phyloP scores from a whole-genome alignment of 2,329 filamentous ascomycete genomes.

The Proliferodiscus dingleyae region DNA sequence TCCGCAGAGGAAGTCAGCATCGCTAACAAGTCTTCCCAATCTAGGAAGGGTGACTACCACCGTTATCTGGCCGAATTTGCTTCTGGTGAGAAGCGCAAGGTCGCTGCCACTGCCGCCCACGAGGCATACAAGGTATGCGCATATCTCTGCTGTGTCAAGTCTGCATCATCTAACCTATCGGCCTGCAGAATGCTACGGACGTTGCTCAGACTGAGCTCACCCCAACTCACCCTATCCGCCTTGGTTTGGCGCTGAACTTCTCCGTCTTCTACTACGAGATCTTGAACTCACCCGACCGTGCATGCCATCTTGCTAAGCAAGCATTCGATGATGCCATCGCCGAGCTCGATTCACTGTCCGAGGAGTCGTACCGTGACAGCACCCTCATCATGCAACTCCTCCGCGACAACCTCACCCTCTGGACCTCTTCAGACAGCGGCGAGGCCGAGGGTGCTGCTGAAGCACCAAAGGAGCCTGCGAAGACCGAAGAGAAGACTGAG shows the following conservation, averaged over 20 bases:
- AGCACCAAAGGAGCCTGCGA: conserved; percentile 57
- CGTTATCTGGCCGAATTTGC: conserved; percentile 93
- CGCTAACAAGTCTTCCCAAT: conserved; percentile 12
- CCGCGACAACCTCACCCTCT: conserved; percentile 95
- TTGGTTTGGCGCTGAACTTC: conserved; percentile 97
- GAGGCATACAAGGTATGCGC: conserved; percentile 89
- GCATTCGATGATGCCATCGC: conserved; percentile 98
- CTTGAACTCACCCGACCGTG: conserved; percentile 93
- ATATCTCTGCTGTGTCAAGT: conserved; percentile 17
- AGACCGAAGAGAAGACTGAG: conserved; percentile 42
- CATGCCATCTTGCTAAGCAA: conserved; percentile 98
- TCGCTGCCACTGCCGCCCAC: conserved; percentile 78
- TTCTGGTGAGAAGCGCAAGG: conserved; percentile 87
- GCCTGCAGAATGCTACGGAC: conserved; percentile 89
- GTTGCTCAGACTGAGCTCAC: conserved; percentile 97
- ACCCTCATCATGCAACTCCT: conserved; percentile 99
- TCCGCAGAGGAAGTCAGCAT: not conserved
- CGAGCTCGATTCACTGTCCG: conserved; percentile 90
- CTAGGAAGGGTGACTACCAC: conserved; percentile 95
- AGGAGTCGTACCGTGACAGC: conserved; percentile 98
- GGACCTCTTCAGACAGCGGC: conserved; percentile 89
- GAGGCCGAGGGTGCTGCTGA: conserved; percentile 65
- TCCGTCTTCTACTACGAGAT: conserved; percentile 99
- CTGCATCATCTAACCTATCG: conserved; percentile 15
- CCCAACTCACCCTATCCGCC: conserved; percentile 95